Base-by-base conservation (phyloP, 2,329 filamentous ascomycete genomes). In the Penicillium glabrum region DNA sequence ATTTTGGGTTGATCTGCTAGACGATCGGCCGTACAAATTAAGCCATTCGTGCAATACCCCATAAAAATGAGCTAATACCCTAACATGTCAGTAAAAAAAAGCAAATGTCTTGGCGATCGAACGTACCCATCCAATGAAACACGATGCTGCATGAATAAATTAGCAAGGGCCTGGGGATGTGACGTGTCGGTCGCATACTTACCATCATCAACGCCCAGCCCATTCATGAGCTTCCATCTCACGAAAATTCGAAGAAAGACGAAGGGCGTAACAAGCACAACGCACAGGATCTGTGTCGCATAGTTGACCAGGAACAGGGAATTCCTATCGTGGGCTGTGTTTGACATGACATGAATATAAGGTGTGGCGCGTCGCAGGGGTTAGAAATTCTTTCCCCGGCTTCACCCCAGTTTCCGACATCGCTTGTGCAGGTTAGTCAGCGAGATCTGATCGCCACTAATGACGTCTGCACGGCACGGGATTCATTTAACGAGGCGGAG, bases 191-290 rank as follows among this genome's bases (percentile, higher is more conserved):
- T 27, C 37, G 26, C 9, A 23, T 48, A 19, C 56, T 52, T 55
- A 58, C 56, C 56, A 53, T 58, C 56, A 35, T 58, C 56, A 33
- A 55, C 35, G 14, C 56, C 56, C 19, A 55, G 48, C 14, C 35
- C 49, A 16, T 23, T 24, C n/a, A 52, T 49, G 31, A 58, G 24
- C 24, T 44, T 54, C 56, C 56, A 58, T 43, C 56, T 35, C 19
- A 58, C 56, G 13, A 58, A 46, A 10, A 58, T 9, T 9, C 56
- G 52, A 7, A 55, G 24, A 26, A 54, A 49, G 9, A 58, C 52
- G 6, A 58, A 37, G 5, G 53, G 52, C 5, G 56, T 58, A 5
- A 55, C 55, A 14, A 49, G 24, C 24, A 43, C 39, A 31, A 53
- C 41, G 9, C 54, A 57, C 14, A 57, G 24, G 11, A 57, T 50